These are phyloP conservation scores for Prinsepia uniflora DNA, from an alignment of 306 rosid genomes.

Conservation along the genomic window DNA sequence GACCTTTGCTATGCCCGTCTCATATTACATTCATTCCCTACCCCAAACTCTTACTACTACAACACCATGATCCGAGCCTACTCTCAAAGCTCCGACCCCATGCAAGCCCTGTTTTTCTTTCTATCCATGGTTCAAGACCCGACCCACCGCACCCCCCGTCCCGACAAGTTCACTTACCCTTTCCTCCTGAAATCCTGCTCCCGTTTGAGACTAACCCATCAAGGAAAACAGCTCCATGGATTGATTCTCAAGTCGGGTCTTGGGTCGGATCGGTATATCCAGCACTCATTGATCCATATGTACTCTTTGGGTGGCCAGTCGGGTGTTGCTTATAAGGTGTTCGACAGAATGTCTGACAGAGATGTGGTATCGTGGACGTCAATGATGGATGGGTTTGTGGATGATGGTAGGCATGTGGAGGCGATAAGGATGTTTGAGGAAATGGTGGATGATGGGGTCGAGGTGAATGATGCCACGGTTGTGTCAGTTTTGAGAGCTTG, in stretches of 20 bases:
- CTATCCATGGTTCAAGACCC: slow-evolving; percentile 27
- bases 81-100: slow-evolving; percentile 38
- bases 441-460: slow-evolving; percentile 35
- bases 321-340: slow-evolving; percentile 37
- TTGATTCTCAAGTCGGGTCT: slow-evolving; percentile 30
- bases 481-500: slow-evolving; percentile 49
- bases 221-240: slow-evolving; percentile 45
- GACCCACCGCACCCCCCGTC: slow-evolving; percentile 7
- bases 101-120: slow-evolving; percentile 37
- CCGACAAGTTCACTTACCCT: slow-evolving; percentile 55
- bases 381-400: slow-evolving; percentile 41
- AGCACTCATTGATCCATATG: slow-evolving; percentile 33
- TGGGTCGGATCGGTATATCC: slow-evolving; percentile 33
- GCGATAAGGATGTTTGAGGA: slow-evolving; percentile 35
- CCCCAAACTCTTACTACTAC: slow-evolving; percentile 43
- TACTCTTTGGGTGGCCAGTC: slow-evolving; percentile 31
- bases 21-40: slow-evolving; percentile 32
- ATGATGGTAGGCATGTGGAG: slow-evolving; percentile 27
- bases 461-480: slow-evolving; percentile 40
- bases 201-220: slow-evolving; percentile 30
- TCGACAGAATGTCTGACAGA: slow-evolving; percentile 44
- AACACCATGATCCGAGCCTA: slow-evolving; percentile 54
- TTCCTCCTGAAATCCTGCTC: slow-evolving; percentile 44
- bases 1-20: slow-evolving; percentile 51
- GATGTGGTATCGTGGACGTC: slow-evolving; percentile 60